These are phyloP conservation scores for Vigna nakashimae DNA, from an alignment of 306 rosid genomes.

Conservation along the genomic window DNA sequence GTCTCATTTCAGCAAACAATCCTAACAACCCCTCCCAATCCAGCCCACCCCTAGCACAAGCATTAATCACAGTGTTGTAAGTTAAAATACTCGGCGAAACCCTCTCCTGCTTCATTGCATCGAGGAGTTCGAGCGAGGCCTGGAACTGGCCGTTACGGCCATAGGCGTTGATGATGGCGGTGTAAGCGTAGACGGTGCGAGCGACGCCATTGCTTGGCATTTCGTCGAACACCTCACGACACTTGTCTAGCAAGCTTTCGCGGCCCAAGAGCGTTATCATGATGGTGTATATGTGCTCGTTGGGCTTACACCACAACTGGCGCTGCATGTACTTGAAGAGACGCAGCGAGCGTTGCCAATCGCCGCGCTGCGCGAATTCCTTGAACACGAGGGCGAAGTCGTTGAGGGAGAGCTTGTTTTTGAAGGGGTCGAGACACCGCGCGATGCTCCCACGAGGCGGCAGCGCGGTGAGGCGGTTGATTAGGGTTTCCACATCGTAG, in stretches of 20 bases:
- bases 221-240: slow-evolving; percentile 89
- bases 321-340: slow-evolving; percentile 97
- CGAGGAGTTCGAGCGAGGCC: slow-evolving; percentile 73
- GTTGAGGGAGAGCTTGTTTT: slow-evolving; percentile 86
- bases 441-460: slow-evolving; percentile 99
- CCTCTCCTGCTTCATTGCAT: slow-evolving; percentile 78
- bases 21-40: slow-evolving; percentile 96
- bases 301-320: slow-evolving; percentile 98
- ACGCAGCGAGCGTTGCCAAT: slow-evolving; percentile 91
- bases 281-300: slow-evolving; percentile 85
- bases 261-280: slow-evolving; percentile 87
- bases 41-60: slow-evolving; percentile 93
- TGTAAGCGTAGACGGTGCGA: slow-evolving; percentile 82
- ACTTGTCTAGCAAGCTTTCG: slow-evolving; percentile 84
- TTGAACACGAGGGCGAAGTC: slow-evolving; percentile 93
- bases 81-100: slow-evolving; percentile 82
- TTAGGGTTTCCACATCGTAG: slow-evolving; percentile 92
- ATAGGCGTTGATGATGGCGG: slow-evolving; percentile 90
- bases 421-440: slow-evolving; percentile 87
- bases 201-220: slow-evolving; percentile 85
- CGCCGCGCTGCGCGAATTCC: slow-evolving; percentile 94
- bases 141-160: slow-evolving; percentile 86
- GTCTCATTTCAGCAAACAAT: slow-evolving; percentile 97
- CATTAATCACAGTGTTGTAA: slow-evolving; percentile 86
- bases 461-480: slow-evolving; percentile 82